A percentile compares a stretch with the other conserved stretches of the same genome.
Conservation (phyloP, 805 yeast species). For the Babjeviella inositovora region DNA sequence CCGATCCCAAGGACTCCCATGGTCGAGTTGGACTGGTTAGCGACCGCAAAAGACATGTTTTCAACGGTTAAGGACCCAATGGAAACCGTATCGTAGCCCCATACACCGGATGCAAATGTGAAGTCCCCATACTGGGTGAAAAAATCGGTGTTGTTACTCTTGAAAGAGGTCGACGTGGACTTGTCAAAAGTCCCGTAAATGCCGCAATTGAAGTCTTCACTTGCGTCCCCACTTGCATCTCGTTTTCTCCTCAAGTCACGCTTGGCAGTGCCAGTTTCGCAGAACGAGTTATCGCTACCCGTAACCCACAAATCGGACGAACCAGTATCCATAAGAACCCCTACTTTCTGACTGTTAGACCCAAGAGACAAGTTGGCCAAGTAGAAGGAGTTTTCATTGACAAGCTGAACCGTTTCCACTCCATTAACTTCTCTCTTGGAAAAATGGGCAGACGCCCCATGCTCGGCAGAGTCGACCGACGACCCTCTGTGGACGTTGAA, state of each 20-base stretch:
- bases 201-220: constrained; percentile 16
- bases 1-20: constrained; percentile 26
- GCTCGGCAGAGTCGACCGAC: background rate
- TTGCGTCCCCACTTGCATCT: too few relatives aligned
- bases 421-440: constrained; percentile 11
- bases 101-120: constrained; percentile 16
- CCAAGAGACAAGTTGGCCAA: constrained; percentile 33
- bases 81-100: constrained; percentile 19
- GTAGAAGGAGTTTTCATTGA: constrained; percentile 24
- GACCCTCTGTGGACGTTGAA: constrained; percentile 5
- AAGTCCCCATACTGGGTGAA: constrained; percentile 19
- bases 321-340: constrained; percentile 58
- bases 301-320: constrained; percentile 62
- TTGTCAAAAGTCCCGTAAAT: constrained; percentile 19
- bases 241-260: too few relatives aligned
- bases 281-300: constrained; percentile 28
- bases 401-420: constrained; percentile 12
- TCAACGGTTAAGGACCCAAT: constrained; percentile 13
- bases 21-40: constrained; percentile 13
- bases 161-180: constrained; percentile 12
- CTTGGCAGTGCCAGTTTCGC: too few relatives aligned
- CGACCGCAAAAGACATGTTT: constrained; percentile 19
- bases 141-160: constrained; percentile 12
- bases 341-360: constrained; percentile 35
- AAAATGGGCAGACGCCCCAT: constrained; percentile 2